phyloP scores from a whole-genome alignment of 2,329 filamentous ascomycete genomes.

The Magnaporthiopsis incrustans region DNA sequence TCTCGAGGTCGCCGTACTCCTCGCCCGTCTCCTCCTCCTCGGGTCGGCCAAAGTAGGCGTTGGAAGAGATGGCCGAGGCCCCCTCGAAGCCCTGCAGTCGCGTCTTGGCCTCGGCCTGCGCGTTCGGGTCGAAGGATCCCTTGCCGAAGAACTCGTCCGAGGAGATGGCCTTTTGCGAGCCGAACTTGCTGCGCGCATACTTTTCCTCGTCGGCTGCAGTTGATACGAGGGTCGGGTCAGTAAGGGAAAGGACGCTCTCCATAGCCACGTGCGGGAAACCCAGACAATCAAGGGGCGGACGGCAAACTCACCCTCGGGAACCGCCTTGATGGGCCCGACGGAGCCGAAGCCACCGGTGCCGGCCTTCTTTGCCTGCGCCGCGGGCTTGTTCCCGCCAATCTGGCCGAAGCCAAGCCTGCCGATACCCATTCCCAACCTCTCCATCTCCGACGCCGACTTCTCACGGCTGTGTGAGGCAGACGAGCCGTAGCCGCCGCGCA shows the following conservation, averaged over 20 bases:
- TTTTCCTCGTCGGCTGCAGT: conserved; percentile 63
- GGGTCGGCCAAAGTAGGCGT: conserved; percentile 92
- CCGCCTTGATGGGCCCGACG: conserved; percentile 64
- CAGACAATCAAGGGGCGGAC: too few species aligned
- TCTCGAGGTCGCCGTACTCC: conserved; percentile 85
- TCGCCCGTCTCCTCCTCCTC: conserved; percentile 63
- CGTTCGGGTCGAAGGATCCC: conserved; percentile 70
- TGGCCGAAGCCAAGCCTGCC: conserved; percentile 82
- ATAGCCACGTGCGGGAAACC: too few species aligned
- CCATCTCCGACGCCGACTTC: conserved; percentile 69
- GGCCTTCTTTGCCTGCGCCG: conserved; percentile 53
- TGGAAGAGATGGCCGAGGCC: conserved; percentile 85
- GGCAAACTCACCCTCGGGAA: conserved; percentile 50
- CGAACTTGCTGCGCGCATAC: conserved; percentile 84
- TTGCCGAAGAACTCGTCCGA: conserved; percentile 98
- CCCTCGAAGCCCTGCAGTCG: conserved; percentile 90
- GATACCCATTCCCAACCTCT: conserved; percentile 84
- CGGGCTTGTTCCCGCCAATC: conserved; percentile 56
- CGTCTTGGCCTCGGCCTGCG: conserved; percentile 77
- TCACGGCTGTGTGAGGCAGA: conserved; percentile 48
- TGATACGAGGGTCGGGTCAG: not conserved
- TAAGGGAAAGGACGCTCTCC: not conserved
- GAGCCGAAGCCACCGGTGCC: conserved; percentile 83
- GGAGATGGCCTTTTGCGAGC: conserved; percentile 87
- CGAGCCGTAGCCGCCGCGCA: conserved; percentile 49